phyloP scores from a whole-genome alignment of 2,329 filamentous ascomycete species.

The Xylariaceae sp. region DNA sequence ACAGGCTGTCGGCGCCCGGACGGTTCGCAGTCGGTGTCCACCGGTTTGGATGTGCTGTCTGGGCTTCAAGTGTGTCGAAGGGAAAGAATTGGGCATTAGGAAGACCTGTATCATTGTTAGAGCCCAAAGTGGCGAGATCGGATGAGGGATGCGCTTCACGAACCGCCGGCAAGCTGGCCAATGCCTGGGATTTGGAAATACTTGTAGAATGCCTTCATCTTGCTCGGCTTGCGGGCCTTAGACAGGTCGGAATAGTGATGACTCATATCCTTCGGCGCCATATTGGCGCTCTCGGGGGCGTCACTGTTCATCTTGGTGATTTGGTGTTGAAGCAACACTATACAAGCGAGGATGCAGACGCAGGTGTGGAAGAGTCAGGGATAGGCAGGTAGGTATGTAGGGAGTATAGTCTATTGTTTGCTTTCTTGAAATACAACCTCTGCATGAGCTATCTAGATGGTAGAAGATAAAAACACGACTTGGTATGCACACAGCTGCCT shows the following conservation, averaged over 20 bases:
- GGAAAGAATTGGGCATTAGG: slow-evolving; percentile 83
- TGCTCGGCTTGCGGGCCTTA: slow-evolving; percentile 60
- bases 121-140: background rate
- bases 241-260: slow-evolving; percentile 75
- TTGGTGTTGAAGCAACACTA: background rate
- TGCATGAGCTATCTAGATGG: too few species aligned
- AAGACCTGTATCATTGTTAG: slow-evolving; percentile 54
- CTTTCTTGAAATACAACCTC: too few species aligned
- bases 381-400: background rate
- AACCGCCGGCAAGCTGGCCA: slow-evolving; percentile 61
- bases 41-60: slow-evolving; percentile 69
- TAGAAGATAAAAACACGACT: too few species aligned
- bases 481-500: too few species aligned
- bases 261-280: slow-evolving; percentile 67
- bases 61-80: slow-evolving; percentile 85
- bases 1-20: slow-evolving; percentile 37
- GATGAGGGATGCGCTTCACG: slow-evolving; percentile 10
- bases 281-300: slow-evolving; percentile 29
- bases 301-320: slow-evolving; percentile 21
- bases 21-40: slow-evolving; percentile 69
- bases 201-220: slow-evolving; percentile 81
- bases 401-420: too few species aligned
- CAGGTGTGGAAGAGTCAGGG: background rate
- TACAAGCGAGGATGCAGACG: too few species aligned
- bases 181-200: slow-evolving; percentile 70